Conservation (phyloP, 2,329 filamentous ascomycete genomes). For the Capronia americana region DNA sequence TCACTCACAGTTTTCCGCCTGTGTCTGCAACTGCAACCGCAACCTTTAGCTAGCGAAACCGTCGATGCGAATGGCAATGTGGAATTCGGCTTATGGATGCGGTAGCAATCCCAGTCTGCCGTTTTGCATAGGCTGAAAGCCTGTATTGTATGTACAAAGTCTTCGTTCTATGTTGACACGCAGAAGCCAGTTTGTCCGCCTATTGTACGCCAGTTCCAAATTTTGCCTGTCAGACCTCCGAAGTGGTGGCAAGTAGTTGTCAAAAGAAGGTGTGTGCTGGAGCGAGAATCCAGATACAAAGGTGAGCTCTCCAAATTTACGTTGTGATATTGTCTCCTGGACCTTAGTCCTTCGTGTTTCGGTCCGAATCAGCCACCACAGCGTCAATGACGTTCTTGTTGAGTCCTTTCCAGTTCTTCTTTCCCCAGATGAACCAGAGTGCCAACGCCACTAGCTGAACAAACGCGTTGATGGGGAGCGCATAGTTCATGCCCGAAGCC, state of each 20-base stretch:
- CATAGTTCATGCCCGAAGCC: conserved; percentile 48
- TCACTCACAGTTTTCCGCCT: not conserved
- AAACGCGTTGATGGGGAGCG: conserved; percentile 44
- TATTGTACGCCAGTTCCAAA: not conserved
- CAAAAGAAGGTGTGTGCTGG: conserved; percentile 2
- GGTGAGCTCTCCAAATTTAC: not conserved
- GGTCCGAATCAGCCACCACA: conserved; percentile 32
- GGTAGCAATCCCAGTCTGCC: not conserved
- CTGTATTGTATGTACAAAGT: conserved; percentile 4
- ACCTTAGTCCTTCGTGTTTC: conserved; percentile 29
- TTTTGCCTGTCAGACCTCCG: not conserved
- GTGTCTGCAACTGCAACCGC: not conserved
- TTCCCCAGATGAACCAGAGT: conserved; percentile 34
- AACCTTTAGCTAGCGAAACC: not conserved
- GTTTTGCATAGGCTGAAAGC: not conserved
- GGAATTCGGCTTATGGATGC: not conserved
- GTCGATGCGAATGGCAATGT: not conserved
- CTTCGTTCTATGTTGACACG: not conserved
- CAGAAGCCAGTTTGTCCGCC: conserved; percentile 2
- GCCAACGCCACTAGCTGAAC: conserved; percentile 35
- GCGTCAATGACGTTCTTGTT: conserved; percentile 31
- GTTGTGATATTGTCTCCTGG: not conserved
- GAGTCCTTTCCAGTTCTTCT: conserved; percentile 34
- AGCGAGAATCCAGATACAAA: not conserved
- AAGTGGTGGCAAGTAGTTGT: not conserved